These are phyloP conservation scores for Beauveria caledonica DNA, from an alignment of 2,329 filamentous ascomycete species.

Conservation along the genomic window DNA sequence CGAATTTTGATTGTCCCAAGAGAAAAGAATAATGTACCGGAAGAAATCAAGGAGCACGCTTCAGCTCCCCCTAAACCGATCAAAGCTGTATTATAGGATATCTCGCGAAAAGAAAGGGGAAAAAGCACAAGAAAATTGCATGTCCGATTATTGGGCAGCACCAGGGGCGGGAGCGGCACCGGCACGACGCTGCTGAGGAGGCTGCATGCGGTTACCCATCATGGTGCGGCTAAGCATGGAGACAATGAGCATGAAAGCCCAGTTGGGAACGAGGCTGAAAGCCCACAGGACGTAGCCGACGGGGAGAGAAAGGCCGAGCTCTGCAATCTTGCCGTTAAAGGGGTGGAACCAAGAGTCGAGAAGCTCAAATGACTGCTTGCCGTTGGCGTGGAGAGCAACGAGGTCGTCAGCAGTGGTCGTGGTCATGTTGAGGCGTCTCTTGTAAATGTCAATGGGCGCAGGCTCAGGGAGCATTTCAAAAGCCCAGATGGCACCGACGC, in stretches of 20 bases:
- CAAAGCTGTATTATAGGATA: constrained; percentile 9
- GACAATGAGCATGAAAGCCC: constrained; percentile 69
- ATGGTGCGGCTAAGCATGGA: constrained; percentile 65
- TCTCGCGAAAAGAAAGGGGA: neutral
- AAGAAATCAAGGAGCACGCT: constrained; percentile 8
- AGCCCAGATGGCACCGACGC: constrained; percentile 57
- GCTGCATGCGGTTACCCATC: constrained; percentile 41
- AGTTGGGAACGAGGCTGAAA: constrained; percentile 60
- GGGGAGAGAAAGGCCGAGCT: constrained; percentile 54
- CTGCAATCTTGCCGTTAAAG: constrained; percentile 58
- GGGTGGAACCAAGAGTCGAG: constrained; percentile 67
- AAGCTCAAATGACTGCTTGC: constrained; percentile 38
- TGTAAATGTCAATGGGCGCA: constrained; percentile 55
- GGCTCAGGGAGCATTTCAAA: constrained; percentile 59
- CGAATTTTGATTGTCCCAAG: constrained; percentile 4
- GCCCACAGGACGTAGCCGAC: constrained; percentile 61
- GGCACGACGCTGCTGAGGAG: constrained; percentile 8
- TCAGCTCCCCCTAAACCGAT: constrained; percentile 5
- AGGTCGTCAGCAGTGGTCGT: constrained; percentile 58
- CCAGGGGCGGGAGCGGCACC: neutral
- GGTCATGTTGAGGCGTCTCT: constrained; percentile 61
- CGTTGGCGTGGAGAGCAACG: constrained; percentile 47
- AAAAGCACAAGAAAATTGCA: neutral
- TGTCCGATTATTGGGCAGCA: constrained; percentile 8
- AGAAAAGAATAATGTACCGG: constrained; percentile 5